Base-by-base conservation (phyloP, 1,284 basidiomycete genomes). In the Porodaedalea pini region DNA sequence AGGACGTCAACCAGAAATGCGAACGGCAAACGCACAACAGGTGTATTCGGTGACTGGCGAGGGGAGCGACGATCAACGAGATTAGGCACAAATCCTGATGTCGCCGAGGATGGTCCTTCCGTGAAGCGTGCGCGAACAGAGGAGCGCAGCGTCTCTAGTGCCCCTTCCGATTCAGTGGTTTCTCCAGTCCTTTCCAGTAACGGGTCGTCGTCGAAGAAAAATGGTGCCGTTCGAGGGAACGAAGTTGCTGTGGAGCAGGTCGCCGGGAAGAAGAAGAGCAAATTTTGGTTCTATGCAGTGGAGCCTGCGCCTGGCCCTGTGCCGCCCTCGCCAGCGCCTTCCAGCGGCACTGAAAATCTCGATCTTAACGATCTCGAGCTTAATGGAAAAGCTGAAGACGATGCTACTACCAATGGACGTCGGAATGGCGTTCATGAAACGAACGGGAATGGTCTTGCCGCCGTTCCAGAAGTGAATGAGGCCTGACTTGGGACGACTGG, bases 231-330 rank as follows among this genome's bases (percentile, higher is more conserved):
- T 58, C 87, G 83, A 65, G 78, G 84, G 4, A 83, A 75, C 37
- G 87, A 90, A 66, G 74, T 82, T 27, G 84, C 82, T n/a, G 64
- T 88, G 64, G 88, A 89, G 60, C 77, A 83, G 57, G 75, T 88
- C 37, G 81, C 79, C 27, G 87, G 88, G 59, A 88, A 86, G 73
- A 90, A 88, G 73, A 82, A 79, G 68, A 90, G 87, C 66, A 90
- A 86, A 66, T 90, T 83, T 68, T 89, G 88, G 87, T 85, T 85
- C 51, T 91, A 91, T 63, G 88, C 88, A 11, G 86, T 90, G 19
- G 88, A 90, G 63, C 84, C 87, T 1, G 65, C 78, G 40, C 69
- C 73, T 11, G 72, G 71, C 44, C 61, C 75, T 6, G 56, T 69
- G 40, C 47, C 52, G 3, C 41, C 60, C 29, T 63, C 59, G 17